Conservation (phyloP, 2,329 filamentous ascomycete genomes). For the Penicillium sp. region DNA sequence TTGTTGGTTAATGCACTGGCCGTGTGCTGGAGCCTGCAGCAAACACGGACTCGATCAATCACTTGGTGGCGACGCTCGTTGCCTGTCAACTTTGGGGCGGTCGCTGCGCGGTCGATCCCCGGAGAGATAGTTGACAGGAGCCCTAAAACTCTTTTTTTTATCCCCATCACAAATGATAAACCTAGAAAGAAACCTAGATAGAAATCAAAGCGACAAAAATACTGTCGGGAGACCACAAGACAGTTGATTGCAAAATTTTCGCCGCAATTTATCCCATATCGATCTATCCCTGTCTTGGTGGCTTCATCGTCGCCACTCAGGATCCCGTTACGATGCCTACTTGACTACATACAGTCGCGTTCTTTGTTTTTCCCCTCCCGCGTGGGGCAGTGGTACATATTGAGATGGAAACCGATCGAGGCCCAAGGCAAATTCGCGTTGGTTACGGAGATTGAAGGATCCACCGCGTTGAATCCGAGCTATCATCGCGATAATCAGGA, state of each 20-base stretch:
- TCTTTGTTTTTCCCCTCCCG: conserved; percentile 16
- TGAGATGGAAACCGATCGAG: conserved; percentile 10
- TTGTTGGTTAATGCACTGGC: conserved; percentile 21
- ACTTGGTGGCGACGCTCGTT: conserved; percentile 7
- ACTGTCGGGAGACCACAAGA: neutral
- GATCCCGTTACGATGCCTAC: neutral
- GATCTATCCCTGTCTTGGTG: neutral
- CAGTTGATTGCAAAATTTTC: neutral
- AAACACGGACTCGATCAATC: conserved; percentile 2
- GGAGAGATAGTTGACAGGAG: no score
- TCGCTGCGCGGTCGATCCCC: no score
- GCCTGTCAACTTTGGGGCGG: no score
- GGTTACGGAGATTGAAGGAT: conserved; percentile 10
- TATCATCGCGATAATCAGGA: conserved; percentile 7
- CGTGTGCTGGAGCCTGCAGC: conserved; percentile 22
- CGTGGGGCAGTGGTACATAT: conserved; percentile 20
- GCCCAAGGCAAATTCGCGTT: conserved; percentile 12
- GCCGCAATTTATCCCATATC: neutral
- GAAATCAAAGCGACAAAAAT: neutral
- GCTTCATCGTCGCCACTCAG: neutral
- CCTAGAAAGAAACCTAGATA: neutral
- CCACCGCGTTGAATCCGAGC: conserved; percentile 20
- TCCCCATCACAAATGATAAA: neutral
- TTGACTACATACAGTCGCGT: neutral
- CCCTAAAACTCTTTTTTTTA: conserved; percentile 9